A percentile compares a stretch with the other conserved stretches of the same genome.
Conservation (phyloP, 2,329 filamentous ascomycete species). For the Furcasterigmium furcatum region DNA sequence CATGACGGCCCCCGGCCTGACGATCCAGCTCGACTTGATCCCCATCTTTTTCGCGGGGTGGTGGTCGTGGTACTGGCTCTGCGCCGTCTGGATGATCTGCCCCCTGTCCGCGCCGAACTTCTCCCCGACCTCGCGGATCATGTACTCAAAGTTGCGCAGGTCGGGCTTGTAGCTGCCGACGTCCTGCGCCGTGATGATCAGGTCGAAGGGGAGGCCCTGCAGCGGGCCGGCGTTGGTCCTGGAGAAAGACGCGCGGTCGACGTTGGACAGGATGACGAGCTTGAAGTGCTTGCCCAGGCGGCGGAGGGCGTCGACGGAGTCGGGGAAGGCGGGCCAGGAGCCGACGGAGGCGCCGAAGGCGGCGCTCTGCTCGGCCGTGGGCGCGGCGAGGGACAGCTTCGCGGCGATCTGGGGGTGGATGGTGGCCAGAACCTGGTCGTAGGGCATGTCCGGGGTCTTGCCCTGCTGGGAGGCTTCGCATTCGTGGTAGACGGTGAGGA, state of each 20-base stretch:
- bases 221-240: conserved; percentile 41
- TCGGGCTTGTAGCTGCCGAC: conserved; percentile 72
- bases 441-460: conserved; percentile 53
- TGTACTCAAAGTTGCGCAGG: conserved; percentile 60
- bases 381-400: conserved; percentile 31
- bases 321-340: conserved; percentile 55
- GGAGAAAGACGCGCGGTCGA: conserved; percentile 50
- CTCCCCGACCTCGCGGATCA: conserved; percentile 50
- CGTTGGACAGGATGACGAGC: conserved; percentile 56
- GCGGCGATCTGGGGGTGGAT: conserved; percentile 43
- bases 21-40: conserved; percentile 61
- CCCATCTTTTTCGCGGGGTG: conserved; percentile 57
- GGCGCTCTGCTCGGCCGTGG: conserved; percentile 34
- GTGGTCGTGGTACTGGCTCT: conserved; percentile 70
- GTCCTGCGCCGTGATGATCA: conserved; percentile 66
- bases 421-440: conserved; percentile 54
- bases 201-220: conserved; percentile 50
- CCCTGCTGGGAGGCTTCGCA: conserved; percentile 48
- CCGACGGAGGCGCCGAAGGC: conserved; percentile 51
- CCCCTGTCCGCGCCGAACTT: conserved; percentile 54
- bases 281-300: conserved; percentile 49
- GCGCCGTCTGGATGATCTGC: conserved; percentile 62
- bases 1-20: conserved; percentile 36
- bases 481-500: conserved; percentile 38
- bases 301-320: conserved; percentile 53